These are phyloP conservation scores for Nannizziopsis barbatae DNA, from an alignment of 2,329 filamentous ascomycete genomes.

Conservation along the genomic window DNA sequence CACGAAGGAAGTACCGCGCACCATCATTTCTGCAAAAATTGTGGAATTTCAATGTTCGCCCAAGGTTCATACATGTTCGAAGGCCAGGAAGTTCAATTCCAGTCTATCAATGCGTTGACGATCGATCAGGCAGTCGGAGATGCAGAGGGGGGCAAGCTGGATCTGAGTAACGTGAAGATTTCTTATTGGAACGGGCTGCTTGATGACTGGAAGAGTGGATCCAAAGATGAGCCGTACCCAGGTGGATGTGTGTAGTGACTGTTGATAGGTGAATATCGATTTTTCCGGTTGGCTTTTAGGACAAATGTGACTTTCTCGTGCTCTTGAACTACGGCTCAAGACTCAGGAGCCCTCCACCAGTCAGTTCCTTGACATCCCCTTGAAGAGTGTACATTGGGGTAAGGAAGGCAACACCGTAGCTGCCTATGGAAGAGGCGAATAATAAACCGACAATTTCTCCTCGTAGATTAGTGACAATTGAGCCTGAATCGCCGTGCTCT, in stretches of 20 bases:
- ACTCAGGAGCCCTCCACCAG: too few relatives aligned
- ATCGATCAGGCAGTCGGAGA: constrained; percentile 7
- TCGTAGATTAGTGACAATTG: too few relatives aligned
- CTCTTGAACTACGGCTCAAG: too few relatives aligned
- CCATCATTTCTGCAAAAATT: constrained; percentile 15
- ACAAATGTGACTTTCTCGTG: too few relatives aligned
- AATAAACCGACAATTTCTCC: too few relatives aligned
- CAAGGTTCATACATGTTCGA: neutral
- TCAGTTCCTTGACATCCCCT: too few relatives aligned
- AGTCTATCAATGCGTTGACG: constrained; percentile 12
- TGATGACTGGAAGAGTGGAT: constrained; percentile 9
- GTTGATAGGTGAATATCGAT: neutral
- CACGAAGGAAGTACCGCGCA: constrained; percentile 1
- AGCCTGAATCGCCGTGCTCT: too few relatives aligned
- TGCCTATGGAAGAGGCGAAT: too few relatives aligned
- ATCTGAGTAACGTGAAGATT: constrained; percentile 13
- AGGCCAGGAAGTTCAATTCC: neutral
- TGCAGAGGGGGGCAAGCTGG: constrained; percentile 4
- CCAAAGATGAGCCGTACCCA: constrained; percentile 10
- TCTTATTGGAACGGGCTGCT: constrained; percentile 12
- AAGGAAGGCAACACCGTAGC: too few relatives aligned
- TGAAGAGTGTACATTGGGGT: too few relatives aligned
- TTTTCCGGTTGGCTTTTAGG: neutral
- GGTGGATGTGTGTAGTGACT: constrained; percentile 9
- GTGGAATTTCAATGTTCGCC: constrained; percentile 11